A percentile compares a stretch with the other conserved stretches of the same genome.
phyloP scores from a whole-genome alignment of 1,139 yeast genomes.

The Scheffersomyces segobiensis region DNA sequence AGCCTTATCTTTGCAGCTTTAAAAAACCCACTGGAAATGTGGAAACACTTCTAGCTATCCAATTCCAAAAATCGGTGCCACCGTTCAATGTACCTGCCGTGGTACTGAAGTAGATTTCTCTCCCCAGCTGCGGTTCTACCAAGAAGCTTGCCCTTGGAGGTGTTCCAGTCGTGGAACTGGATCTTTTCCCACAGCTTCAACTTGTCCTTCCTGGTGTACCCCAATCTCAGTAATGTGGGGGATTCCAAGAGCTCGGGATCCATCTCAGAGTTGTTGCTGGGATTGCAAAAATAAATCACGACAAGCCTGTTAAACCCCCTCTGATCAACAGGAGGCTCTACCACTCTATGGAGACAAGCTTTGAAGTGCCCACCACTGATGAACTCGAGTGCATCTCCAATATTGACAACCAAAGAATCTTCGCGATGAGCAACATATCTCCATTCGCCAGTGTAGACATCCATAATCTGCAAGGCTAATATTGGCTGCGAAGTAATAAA shows the following conservation, averaged over 20 bases:
- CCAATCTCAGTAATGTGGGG: conserved; percentile 34
- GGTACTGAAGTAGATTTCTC: conserved; percentile 34
- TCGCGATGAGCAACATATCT: conserved; percentile 48
- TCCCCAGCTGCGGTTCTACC: conserved; percentile 41
- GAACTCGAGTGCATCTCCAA: conserved; percentile 52
- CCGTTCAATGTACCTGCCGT: conserved; percentile 43
- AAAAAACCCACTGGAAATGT: too few species aligned
- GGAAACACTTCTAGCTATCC: neutral
- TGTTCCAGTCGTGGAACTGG: conserved; percentile 38
- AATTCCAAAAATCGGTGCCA: conserved; percentile 30
- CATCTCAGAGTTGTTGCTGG: conserved; percentile 26
- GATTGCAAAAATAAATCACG: conserved; percentile 45
- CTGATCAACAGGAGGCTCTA: conserved; percentile 48
- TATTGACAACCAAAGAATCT: conserved; percentile 46
- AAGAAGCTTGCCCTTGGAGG: conserved; percentile 40
- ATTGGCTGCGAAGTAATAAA: conserved; percentile 52
- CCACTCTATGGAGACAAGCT: conserved; percentile 48
- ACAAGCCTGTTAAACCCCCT: conserved; percentile 36
- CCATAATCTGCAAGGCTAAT: conserved; percentile 49
- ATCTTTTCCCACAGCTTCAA: conserved; percentile 41
- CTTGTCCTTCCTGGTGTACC: conserved; percentile 20
- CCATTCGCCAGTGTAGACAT: conserved; percentile 49
- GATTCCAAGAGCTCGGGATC: conserved; percentile 44
- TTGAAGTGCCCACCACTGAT: conserved; percentile 51
- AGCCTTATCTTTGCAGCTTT: neutral